Conservation (phyloP, 768 basidiomycete genomes). For the Auricularia auricula-judae region DNA sequence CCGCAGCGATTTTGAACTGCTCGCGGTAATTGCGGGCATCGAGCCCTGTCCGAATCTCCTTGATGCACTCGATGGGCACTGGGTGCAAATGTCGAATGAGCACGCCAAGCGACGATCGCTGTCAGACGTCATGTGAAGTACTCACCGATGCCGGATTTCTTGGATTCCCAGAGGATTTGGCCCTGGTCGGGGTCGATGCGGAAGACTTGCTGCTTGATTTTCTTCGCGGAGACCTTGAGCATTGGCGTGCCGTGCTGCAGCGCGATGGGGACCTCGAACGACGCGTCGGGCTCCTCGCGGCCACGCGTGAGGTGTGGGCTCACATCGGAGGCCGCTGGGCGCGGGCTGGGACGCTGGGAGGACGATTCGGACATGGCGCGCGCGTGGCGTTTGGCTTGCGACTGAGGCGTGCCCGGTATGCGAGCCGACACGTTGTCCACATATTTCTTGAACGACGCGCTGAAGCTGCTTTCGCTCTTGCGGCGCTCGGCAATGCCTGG, state of each 20-base stretch:
- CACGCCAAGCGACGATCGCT: too few relatives aligned
- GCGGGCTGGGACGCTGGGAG: background rate
- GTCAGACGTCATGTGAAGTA: constrained; percentile 9
- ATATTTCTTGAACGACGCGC: background rate
- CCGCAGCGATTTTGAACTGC: constrained; percentile 52
- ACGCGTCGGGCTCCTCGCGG: background rate
- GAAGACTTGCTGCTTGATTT: constrained; percentile 60
- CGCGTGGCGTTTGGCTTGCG: background rate
- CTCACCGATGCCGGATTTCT: constrained; percentile 54
- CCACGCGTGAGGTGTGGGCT: background rate
- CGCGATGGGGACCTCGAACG: constrained; percentile 40
- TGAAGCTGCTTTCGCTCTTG: background rate
- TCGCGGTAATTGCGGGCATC: constrained; percentile 63
- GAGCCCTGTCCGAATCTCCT: constrained; percentile 68
- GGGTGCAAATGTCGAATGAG: background rate
- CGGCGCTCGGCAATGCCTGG: background rate
- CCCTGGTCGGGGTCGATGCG: constrained; percentile 71
- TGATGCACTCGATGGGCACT: constrained; percentile 83
- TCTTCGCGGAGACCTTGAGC: constrained; percentile 75
- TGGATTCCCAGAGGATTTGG: constrained; percentile 68
- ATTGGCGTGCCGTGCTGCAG: constrained; percentile 59
- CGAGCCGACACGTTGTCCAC: background rate
- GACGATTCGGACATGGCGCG: background rate
- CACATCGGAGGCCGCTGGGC: background rate
- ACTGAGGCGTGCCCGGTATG: background rate